phyloP scores from a whole-genome alignment of 495 filamentous ascomycete species.

The Xanthoparmelia taractica region DNA sequence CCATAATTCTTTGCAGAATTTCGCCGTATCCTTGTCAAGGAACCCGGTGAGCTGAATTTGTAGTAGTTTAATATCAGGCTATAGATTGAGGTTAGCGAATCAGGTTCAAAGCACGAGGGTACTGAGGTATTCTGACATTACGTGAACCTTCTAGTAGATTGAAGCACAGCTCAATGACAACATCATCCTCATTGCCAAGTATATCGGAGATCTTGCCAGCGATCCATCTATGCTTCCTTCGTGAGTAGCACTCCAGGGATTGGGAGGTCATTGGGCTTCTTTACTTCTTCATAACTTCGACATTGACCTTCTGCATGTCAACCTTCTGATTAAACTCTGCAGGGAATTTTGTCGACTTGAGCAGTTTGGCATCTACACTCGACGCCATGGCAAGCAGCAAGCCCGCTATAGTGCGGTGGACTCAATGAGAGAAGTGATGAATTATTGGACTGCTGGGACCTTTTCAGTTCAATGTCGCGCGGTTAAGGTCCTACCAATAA shows the following conservation, averaged over 20 bases:
- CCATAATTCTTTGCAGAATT: slow-evolving; percentile 94
- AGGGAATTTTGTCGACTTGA: slow-evolving; percentile 87
- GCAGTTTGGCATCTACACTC: slow-evolving; percentile 75
- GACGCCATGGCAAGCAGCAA: slow-evolving; percentile 50
- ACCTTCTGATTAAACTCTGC: slow-evolving; percentile 92
- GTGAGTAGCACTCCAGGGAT: background rate
- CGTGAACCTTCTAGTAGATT: slow-evolving; percentile 74
- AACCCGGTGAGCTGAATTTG: slow-evolving; percentile 93
- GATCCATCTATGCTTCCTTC: slow-evolving; percentile 65
- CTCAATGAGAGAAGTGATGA: background rate
- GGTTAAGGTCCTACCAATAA: background rate
- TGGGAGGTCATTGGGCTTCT: slow-evolving; percentile 22
- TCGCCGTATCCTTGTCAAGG: slow-evolving; percentile 82
- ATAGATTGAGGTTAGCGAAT: slow-evolving; percentile 13
- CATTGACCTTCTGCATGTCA: slow-evolving; percentile 92
- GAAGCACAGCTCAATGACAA: slow-evolving; percentile 88
- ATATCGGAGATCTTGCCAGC: slow-evolving; percentile 77
- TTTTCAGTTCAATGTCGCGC: background rate
- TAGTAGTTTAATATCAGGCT: slow-evolving; percentile 93
- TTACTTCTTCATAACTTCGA: slow-evolving; percentile 96
- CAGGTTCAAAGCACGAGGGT: slow-evolving; percentile 6
- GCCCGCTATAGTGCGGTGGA: background rate
- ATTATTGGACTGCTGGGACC: background rate
- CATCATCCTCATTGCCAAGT: slow-evolving; percentile 84
- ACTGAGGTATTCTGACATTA: slow-evolving; percentile 52